Percentiles rank a stretch among this genome's conserved stretches.
phyloP scores from a whole-genome alignment of 2,329 filamentous ascomycete genomes.

The Scorias spongiosa region DNA sequence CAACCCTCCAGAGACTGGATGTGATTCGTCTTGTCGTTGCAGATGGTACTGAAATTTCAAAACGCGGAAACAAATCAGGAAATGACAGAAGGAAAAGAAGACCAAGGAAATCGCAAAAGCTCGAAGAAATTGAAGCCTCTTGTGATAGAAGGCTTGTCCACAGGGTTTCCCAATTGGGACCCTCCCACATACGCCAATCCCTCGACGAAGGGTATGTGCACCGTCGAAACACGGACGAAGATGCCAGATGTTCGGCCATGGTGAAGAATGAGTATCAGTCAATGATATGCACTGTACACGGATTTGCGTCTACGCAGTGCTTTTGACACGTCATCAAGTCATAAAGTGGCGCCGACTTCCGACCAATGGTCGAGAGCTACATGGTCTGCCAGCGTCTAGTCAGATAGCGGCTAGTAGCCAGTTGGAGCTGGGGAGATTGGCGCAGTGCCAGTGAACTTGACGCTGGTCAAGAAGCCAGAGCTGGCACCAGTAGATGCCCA shows the following conservation, averaged over 20 bases:
- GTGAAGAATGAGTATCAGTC: neutral
- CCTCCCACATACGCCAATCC: no score
- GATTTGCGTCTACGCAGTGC: neutral
- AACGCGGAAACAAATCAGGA: no score
- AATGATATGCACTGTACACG: neutral
- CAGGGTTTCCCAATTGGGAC: no score
- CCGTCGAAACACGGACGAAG: neutral
- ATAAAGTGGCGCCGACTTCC: neutral
- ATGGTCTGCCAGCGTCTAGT: no score
- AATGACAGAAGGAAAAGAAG: no score
- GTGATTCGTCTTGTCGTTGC: neutral
- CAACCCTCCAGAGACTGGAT: neutral
- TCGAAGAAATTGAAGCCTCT: no score
- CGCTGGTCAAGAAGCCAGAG: slow-evolving; percentile 17
- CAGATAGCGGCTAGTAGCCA: neutral
- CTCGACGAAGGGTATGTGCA: no score
- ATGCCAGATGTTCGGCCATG: neutral
- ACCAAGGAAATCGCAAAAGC: no score
- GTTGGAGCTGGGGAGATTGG: neutral
- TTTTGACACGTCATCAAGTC: neutral
- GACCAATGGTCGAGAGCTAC: neutral
- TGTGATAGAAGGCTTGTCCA: no score
- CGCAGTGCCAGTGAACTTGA: slow-evolving; percentile 8
- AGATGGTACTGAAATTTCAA: neutral
- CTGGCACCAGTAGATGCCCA: slow-evolving; percentile 6